Evolutionary conservation across 768 basidiomycete species (phyloP).

Genomic region (Termitomyces sp.): DNA sequence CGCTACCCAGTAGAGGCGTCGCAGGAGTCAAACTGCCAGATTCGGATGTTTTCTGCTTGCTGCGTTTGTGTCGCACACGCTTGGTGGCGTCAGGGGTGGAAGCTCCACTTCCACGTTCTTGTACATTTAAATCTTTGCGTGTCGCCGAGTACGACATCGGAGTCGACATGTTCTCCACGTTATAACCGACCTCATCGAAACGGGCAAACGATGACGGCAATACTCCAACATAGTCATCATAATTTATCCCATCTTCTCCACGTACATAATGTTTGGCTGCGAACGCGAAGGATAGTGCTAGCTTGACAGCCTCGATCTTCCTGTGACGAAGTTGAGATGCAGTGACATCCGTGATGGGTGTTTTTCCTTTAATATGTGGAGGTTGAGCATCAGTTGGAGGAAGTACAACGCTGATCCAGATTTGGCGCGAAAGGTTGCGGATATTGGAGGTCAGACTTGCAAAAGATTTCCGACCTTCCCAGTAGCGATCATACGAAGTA

Average conservation of each 20-base stretch:
- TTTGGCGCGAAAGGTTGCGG: conserved; percentile 69
- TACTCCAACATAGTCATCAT: conserved; percentile 60
- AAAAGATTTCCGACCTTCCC: conserved; percentile 87
- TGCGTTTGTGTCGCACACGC: conserved; percentile 64
- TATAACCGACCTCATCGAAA: conserved; percentile 37
- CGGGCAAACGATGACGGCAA: conserved; percentile 57
- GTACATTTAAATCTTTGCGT: conserved; percentile 19
- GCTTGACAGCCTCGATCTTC: conserved; percentile 67
- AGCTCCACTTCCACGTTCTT: conserved; percentile 27
- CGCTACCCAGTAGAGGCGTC: conserved; percentile 59
- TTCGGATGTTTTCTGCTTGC: conserved; percentile 47
- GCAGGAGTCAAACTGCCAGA: conserved; percentile 23
- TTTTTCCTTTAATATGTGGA: conserved; percentile 44
- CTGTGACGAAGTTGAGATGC: conserved; percentile 47
- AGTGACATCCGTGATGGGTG: conserved; percentile 38
- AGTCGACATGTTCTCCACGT: conserved; percentile 21
- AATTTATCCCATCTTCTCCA: conserved; percentile 71
- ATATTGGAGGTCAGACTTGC: conserved; percentile 63
- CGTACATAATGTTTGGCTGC: conserved; percentile 81
- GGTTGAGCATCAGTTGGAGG: conserved; percentile 48
- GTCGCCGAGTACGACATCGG: conserved; percentile 38
- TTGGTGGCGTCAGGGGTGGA: conserved; percentile 53
- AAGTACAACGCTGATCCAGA: conserved; percentile 76
- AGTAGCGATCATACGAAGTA: conserved; percentile 83
- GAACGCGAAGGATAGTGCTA: conserved; percentile 65